phyloP scores from a whole-genome alignment of 805 yeast genomes.

The Metahyphopichia silvanorum region DNA sequence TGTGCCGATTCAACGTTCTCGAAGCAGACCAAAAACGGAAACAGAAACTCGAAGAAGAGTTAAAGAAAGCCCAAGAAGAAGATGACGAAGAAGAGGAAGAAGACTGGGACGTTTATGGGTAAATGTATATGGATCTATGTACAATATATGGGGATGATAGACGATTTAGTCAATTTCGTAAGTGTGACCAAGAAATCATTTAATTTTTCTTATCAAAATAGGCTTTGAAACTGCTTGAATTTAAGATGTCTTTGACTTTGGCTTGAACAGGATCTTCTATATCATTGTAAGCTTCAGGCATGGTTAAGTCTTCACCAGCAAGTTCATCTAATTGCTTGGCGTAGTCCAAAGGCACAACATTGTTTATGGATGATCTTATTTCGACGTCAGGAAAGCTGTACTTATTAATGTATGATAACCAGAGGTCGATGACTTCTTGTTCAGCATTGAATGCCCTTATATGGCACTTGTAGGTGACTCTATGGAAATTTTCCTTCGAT shows the following conservation, averaged over 20 bases:
- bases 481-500: conserved; percentile 89
- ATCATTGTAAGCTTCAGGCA: conserved; percentile 33
- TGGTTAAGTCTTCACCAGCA: conserved; percentile 20
- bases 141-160: too few relatives aligned
- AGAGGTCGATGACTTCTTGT: conserved; percentile 77
- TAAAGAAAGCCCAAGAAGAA: conserved; percentile 36
- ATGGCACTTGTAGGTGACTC: conserved; percentile 75
- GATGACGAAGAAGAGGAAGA: conserved; percentile 57
- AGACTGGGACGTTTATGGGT: conserved; percentile 83
- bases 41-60: conserved; percentile 32
- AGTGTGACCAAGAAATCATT: too few relatives aligned
- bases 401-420: conserved; percentile 75
- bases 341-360: conserved; percentile 31
- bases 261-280: conserved; percentile 50
- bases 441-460: conserved; percentile 81
- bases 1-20: conserved; percentile 74
- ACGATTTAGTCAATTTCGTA: too few relatives aligned
- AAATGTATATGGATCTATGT: too few relatives aligned
- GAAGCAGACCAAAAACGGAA: conserved; percentile 28
- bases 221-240: conserved; percentile 67
- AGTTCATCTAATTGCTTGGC: conserved; percentile 25
- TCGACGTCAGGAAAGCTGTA: conserved; percentile 81
- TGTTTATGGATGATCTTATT: conserved; percentile 61
- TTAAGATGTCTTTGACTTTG: conserved; percentile 68
- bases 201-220: conserved; percentile 41